phyloP scores from a whole-genome alignment of 192 early-diverging fungal species.

The Coemansia nantahalensis region DNA sequence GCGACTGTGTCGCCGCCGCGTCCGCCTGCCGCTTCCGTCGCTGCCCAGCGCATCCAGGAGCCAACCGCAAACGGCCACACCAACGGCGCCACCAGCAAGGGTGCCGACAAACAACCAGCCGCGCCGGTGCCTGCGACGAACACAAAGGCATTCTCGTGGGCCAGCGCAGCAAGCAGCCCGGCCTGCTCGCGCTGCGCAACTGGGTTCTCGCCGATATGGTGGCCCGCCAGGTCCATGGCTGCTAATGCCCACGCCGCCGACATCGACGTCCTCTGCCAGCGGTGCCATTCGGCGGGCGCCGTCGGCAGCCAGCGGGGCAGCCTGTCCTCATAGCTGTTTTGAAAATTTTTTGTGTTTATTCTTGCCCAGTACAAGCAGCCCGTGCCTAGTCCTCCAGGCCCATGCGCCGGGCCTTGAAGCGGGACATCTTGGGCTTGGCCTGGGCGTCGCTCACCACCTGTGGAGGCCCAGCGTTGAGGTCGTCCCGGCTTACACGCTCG shows the following conservation, averaged over 20 bases:
- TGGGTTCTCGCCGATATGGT: constrained; percentile 46
- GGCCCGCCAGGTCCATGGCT: constrained; percentile 18
- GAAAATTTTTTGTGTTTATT: no score
- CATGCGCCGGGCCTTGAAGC: constrained; percentile 50
- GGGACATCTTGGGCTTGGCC: constrained; percentile 44
- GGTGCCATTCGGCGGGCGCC: constrained; percentile 28
- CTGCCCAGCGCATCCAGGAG: no score
- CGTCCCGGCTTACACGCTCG: not conserved
- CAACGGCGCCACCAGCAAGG: not conserved
- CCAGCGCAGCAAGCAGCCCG: constrained; percentile 21
- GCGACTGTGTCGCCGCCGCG: no score
- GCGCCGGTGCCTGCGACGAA: not conserved
- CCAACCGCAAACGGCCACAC: not conserved
- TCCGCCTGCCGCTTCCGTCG: no score
- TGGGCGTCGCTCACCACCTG: constrained; percentile 20
- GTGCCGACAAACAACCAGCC: not conserved
- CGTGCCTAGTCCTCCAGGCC: constrained; percentile 18
- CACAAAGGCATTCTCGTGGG: constrained; percentile 17
- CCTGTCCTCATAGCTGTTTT: no score
- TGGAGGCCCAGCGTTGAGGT: constrained; percentile 5
- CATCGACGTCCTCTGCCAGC: constrained; percentile 33
- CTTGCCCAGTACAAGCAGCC: not conserved
- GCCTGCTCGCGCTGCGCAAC: constrained; percentile 22
- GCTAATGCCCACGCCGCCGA: not conserved
- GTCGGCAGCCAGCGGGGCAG: not conserved